Evolutionary conservation across 2,329 filamentous ascomycete species (phyloP), one percentile per base, ranked within the genome.

Genomic region (Periconia macrospinosa): DNA sequence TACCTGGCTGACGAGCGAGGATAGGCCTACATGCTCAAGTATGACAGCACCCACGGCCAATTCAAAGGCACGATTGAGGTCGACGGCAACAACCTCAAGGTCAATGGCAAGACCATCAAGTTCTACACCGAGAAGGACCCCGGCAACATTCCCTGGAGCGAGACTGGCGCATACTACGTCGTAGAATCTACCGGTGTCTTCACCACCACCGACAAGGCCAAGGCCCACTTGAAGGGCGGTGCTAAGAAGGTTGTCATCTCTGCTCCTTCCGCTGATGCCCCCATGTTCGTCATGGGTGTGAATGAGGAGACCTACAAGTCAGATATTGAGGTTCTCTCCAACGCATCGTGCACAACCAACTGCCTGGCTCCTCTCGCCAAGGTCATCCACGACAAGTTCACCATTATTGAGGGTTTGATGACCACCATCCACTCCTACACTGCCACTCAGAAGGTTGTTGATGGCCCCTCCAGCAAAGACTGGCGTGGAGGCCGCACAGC

Each of bases 291-390:
- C 77, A 95, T 97, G 88, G 94, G 94, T 78, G 94, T 99, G 83
- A 99, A 97, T 86, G 84, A 97, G 82, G 86, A 92, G 79, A 84
- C 80, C 72, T 97, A 97, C 88, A 93, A 90, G 79, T 87, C 89
- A 77, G 90, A 90, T 77, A 86, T 94, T 79, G 83, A 91, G 72
- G 88, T 99, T 78, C 91, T 97, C 83, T 97, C 94, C 83, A 99
- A 99, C 85, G 94, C 94, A 72, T 97, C 94, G 70, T 97, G 94
- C 91, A 99, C 94, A 79, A 97, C 94, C 86, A 99, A 99, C 91
- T 97, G 94, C 88, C 83, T 99, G 81, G 94, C 94, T 79, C 94
- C 94, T 77, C 90, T 99, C 65, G 94, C 94, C 84, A 99, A 97
- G 90, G 92, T 97, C 75, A 87, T 99, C 83, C 84, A 99, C 87